Evolutionary conservation across 306 rosid species (phyloP).

Genomic region (Vicia faba): DNA sequence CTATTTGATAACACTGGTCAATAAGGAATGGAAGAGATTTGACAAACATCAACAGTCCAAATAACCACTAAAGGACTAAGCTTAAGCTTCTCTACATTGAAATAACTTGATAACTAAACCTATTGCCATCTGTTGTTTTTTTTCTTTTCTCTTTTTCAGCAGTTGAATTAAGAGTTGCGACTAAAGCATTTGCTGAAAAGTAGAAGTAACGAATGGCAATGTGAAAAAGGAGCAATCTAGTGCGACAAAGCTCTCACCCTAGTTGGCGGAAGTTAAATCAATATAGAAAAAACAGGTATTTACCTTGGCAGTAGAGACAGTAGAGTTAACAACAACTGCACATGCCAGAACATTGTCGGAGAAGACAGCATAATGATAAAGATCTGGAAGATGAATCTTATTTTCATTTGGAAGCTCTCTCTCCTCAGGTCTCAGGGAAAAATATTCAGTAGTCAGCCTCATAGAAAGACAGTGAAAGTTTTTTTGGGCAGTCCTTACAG

Average conservation of each 20-base stretch:
- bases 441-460: conserved; percentile 41
- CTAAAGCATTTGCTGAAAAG: conserved; percentile 9
- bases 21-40: conserved; percentile 5
- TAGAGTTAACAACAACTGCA: conserved; percentile 41
- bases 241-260: background rate
- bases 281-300: background rate
- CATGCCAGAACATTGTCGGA: conserved; percentile 43
- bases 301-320: conserved; percentile 37
- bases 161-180: conserved; percentile 12
- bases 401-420: conserved; percentile 39
- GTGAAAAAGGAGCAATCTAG: background rate
- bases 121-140: background rate
- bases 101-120: conserved; percentile 16
- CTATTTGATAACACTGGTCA: background rate
- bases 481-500: conserved; percentile 38
- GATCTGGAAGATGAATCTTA: conserved; percentile 33
- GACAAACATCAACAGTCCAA: conserved; percentile 24
- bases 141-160: background rate
- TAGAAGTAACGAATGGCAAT: conserved; percentile 8
- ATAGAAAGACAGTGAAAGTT: conserved; percentile 42
- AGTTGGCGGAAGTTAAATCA: background rate
- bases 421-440: conserved; percentile 35
- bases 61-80: conserved; percentile 12
- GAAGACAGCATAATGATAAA: conserved; percentile 41
- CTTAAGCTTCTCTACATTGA: conserved; percentile 7